A percentile compares a stretch with the other conserved stretches of the same genome.
These are phyloP conservation scores for Amanita molliuscula DNA, from an alignment of 768 basidiomycete species.

Conservation along the genomic window DNA sequence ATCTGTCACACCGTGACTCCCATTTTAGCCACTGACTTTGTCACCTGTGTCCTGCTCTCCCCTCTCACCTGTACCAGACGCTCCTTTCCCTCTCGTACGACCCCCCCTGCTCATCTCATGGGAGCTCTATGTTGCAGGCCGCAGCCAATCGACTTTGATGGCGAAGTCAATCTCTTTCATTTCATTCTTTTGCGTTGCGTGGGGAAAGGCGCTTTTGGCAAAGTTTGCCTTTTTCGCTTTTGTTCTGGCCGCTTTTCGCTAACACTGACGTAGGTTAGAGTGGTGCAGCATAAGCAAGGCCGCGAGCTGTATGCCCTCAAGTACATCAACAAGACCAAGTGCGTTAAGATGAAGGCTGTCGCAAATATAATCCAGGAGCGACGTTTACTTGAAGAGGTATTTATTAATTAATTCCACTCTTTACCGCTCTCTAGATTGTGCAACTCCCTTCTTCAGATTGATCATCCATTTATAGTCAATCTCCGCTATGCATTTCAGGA, in stretches of 20 bases:
- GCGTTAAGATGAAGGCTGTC: constrained; percentile 97
- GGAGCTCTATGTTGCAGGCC: constrained; percentile 8
- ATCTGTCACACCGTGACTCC: neutral
- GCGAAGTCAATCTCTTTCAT: constrained; percentile 94
- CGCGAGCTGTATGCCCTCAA: constrained; percentile 94
- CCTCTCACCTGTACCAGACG: neutral
- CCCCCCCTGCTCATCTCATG: constrained; percentile 17
- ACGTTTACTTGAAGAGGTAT: constrained; percentile 87
- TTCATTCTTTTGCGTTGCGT: constrained; percentile 91
- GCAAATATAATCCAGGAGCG: constrained; percentile 97
- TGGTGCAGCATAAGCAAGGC: constrained; percentile 99
- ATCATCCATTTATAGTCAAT: constrained; percentile 93
- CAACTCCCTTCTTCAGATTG: constrained; percentile 45
- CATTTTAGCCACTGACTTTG: constrained; percentile 4
- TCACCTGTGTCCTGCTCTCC: constrained; percentile 2
- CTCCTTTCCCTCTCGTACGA: constrained; percentile 14
- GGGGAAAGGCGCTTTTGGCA: constrained; percentile 98
- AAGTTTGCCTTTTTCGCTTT: constrained; percentile 42
- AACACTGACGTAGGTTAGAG: constrained; percentile 63
- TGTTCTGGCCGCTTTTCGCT: neutral
- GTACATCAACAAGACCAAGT: constrained; percentile 98
- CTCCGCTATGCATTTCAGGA: constrained; percentile 95
- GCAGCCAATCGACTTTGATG: constrained; percentile 92
- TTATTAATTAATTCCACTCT: constrained; percentile 2
- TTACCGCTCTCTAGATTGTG: constrained; percentile 10